Evolutionary conservation across 2,329 filamentous ascomycete genomes (phyloP), one percentile per base, ranked within the genome.

Genomic region (Hypoxylon sp.): DNA sequence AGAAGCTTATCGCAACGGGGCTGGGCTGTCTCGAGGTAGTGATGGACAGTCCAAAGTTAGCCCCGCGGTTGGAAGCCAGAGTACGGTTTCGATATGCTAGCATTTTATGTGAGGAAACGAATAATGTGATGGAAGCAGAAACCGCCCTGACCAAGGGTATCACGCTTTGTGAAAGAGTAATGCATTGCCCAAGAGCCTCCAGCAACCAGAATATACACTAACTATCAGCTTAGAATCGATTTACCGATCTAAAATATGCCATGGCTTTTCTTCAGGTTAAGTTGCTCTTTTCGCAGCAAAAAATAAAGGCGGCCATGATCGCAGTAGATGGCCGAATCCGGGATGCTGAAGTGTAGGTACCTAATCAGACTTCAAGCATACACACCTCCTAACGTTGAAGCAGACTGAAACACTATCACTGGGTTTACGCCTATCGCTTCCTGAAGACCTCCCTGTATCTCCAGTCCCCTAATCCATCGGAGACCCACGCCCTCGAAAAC

Each of bases 371-470:
- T 36, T 19, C 37, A 16, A 12, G 13, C 19, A 29, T 13, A 15
- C 7, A 27, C 27, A 61, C 13, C 8, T 20, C 37, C 61, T 69
- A 50, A 69, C 51, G 16, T 0, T 7, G 12, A 7, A 9, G 11
- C 52, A 83, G 76, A 25, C 44, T 84, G 63, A 83, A 86, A 65
- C 86, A 89, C 61, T 75, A 80, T 6, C 80, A 84, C 38, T 93
- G 89, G 89, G 78, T 87, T 11, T 93, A 92, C 66, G 87, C 86
- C 0, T 88, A 92, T 62, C 84, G 88, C 5, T 84, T 93, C 34
- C 72, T 92, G 9, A 88, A 89, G 59, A 83, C 87, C 0, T 83
- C 87, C 0, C 80, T 91, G 34, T 82, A 87, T 51, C 72, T 90
- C 38, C 81, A 89, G 60, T 77, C 79, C 35, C 76, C 80, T 3